Evolutionary conservation across 108 stramenopile species (phyloP).

Genomic region (Schizochytrium sp.): DNA sequence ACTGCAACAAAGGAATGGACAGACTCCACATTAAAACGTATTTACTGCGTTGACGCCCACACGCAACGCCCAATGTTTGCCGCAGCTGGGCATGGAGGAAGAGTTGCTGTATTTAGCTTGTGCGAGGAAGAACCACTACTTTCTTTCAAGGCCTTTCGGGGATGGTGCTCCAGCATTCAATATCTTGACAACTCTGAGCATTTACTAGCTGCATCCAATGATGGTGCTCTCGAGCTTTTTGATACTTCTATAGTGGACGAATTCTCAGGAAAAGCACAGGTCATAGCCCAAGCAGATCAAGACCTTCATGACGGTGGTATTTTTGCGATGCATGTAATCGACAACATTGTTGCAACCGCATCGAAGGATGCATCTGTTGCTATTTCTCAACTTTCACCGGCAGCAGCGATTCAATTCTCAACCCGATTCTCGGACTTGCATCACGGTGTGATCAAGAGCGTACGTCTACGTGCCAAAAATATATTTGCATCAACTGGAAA

Average conservation of each 20-base stretch:
- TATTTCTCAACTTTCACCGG: not conserved
- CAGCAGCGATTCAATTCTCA: not conserved
- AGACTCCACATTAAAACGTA: not conserved
- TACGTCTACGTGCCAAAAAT: not conserved
- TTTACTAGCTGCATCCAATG: slow-evolving; percentile 4
- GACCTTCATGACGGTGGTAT: not conserved
- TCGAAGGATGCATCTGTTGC: slow-evolving; percentile 26
- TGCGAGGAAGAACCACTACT: not conserved
- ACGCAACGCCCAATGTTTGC: not conserved
- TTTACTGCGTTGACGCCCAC: not conserved
- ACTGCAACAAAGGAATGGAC: not conserved
- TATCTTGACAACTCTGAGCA: not conserved
- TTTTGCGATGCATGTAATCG: not conserved
- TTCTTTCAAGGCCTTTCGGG: not conserved
- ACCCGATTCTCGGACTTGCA: not conserved
- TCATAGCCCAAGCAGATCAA: not conserved
- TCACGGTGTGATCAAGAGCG: not conserved
- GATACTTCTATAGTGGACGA: not conserved
- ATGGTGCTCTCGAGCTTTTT: not conserved
- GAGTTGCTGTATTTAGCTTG: not conserved
- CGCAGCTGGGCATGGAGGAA: slow-evolving; percentile 16
- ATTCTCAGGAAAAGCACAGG: not conserved
- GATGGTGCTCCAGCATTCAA: slow-evolving; percentile 26
- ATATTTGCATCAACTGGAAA: slow-evolving; percentile 4
- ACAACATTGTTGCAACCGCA: not conserved